These are phyloP conservation scores for Zygoascus sp. DNA, from an alignment of 1,139 yeast species.

Conservation along the genomic window DNA sequence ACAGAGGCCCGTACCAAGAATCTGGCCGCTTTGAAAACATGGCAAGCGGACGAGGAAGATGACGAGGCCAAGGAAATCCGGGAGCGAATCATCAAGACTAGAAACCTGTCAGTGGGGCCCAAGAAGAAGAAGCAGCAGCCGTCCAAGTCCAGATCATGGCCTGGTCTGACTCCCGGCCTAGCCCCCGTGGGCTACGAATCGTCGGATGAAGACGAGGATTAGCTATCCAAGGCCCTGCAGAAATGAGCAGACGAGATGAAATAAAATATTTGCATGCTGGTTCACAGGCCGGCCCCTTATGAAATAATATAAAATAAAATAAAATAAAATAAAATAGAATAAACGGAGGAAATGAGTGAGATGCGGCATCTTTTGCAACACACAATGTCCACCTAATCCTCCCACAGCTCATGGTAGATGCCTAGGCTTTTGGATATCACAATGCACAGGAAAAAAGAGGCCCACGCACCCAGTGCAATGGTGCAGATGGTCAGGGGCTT, in stretches of 20 bases:
- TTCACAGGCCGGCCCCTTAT: not conserved
- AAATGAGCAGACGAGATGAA: too few relatives aligned
- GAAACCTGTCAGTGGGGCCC: slow-evolving; percentile 10
- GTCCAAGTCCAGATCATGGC: slow-evolving; percentile 37
- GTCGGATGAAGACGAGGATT: slow-evolving; percentile 20
- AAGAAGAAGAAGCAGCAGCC: slow-evolving; percentile 10
- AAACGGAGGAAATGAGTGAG: too few relatives aligned
- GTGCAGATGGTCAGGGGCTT: slow-evolving; percentile 25
- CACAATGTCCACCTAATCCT: too few relatives aligned
- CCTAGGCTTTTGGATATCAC: slow-evolving; percentile 23
- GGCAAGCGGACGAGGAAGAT: slow-evolving; percentile 17
- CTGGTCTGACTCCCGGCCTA: slow-evolving; percentile 76
- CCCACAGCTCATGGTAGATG: slow-evolving; percentile 10
- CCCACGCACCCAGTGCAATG: slow-evolving; percentile 24
- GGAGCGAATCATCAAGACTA: slow-evolving; percentile 16
- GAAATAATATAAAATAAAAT: not conserved
- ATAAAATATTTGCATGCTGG: not conserved
- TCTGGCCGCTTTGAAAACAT: slow-evolving; percentile 20
- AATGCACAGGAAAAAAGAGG: slow-evolving; percentile 21
- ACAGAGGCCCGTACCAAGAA: slow-evolving; percentile 16
- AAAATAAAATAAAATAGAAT: too few relatives aligned
- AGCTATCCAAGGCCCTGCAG: too few relatives aligned
- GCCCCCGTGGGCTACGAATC: slow-evolving; percentile 75
- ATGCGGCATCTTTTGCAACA: too few relatives aligned
- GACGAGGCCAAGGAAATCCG: slow-evolving; percentile 22